Evolutionary conservation across 768 basidiomycete genomes (phyloP), one percentile per base, ranked within the genome.

Genomic region (Kwoniella bestiolae): DNA sequence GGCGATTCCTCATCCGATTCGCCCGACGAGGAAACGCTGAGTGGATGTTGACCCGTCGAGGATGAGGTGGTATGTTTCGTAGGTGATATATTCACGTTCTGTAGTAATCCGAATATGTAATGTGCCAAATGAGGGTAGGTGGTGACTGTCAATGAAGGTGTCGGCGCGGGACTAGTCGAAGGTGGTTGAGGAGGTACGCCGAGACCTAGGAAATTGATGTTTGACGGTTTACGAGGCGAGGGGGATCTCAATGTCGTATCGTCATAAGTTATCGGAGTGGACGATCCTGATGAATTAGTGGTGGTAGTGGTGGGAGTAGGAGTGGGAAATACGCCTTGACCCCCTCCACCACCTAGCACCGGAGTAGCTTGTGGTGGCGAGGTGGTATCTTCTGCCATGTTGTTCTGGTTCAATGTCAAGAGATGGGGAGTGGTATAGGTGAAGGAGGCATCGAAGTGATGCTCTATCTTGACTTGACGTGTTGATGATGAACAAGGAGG

Each of bases 21-120:
- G 2, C 76, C 75, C 2, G 74, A 76, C 5, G 72, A 74, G 18
- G 74, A 76, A 4, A 81, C 75, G 63, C 76, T 78, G 25, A 81
- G 63, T 26, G 80, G 80, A 60, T 81, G 80, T 52, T 74, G 73
- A 29, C 51, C 29, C 18, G 47, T 29, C 16, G 68, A 2, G 3
- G 53, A 44, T 9, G 35, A 32, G 4, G 60, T 34, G 34, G 65
- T n/a, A 46, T 62, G 44, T 16, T 61, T 65, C 2, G 74, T 64
- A 31, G 72, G 76, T 28, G 60, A 66, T 26, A 56, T 32, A 21
- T 62, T 60, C 5, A 69, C 56, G 18, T 60, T 63, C 16, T 66
- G 61, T 26, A 77, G 55, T 12, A 77, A 68, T 50, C 65, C 68
- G 67, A 63, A 75, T 14, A 77, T 63, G 66, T 77, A 77, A 52